Percentiles rank a stretch among this genome's conserved stretches.
Conservation (phyloP, 1,139 yeast genomes). For the Taphrina sp. region DNA sequence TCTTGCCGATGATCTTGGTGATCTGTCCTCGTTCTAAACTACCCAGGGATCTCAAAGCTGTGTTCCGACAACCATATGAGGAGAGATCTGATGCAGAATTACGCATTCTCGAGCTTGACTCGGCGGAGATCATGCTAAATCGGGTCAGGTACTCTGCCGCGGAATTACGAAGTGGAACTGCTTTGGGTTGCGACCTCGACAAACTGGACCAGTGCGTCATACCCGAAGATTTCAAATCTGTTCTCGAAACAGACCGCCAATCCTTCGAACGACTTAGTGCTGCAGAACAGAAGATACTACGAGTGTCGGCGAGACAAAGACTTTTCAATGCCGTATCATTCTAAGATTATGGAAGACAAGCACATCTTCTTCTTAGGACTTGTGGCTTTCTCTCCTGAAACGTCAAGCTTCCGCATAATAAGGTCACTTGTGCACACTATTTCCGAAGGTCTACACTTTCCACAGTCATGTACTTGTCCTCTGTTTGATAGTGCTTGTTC, state of each 20-base stretch:
- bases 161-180: slow-evolving; percentile 15
- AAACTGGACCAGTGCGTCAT: slow-evolving; percentile 6
- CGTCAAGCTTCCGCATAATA: too few relatives aligned
- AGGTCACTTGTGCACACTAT: too few relatives aligned
- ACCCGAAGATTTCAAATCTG: neutral
- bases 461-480: too few relatives aligned
- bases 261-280: slow-evolving; percentile 13
- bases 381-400: too few relatives aligned
- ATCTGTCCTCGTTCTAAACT: slow-evolving; percentile 16
- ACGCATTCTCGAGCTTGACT: slow-evolving; percentile 12
- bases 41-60: slow-evolving; percentile 30
- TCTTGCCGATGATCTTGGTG: slow-evolving; percentile 17
- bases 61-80: neutral
- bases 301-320: slow-evolving; percentile 1
- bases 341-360: too few relatives aligned
- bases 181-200: slow-evolving; percentile 6
- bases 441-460: too few relatives aligned
- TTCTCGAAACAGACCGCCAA: slow-evolving; percentile 17
- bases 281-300: slow-evolving; percentile 7
- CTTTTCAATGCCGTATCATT: neutral
- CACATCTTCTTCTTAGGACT: too few relatives aligned
- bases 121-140: slow-evolving; percentile 17
- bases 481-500: too few relatives aligned
- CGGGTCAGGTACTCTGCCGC: slow-evolving; percentile 1
- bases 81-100: neutral